Evolutionary conservation across 2,329 filamentous ascomycete genomes (phyloP), one percentile per base, ranked within the genome.

Genomic region (Pseudogymnoascus sp.): DNA sequence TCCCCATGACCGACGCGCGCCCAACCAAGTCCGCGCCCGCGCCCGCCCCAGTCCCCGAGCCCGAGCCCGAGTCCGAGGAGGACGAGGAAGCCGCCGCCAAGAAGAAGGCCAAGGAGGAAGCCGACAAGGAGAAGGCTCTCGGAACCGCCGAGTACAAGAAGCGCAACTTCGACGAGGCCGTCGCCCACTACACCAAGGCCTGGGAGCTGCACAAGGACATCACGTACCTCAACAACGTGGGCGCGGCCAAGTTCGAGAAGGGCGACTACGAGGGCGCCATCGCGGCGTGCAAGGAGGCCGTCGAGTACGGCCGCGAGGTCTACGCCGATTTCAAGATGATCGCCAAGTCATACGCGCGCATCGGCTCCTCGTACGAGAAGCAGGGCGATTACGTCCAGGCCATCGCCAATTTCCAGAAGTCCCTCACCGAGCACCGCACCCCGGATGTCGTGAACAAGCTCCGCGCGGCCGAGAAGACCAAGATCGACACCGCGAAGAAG

Each of bases 91-190:
- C 87, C 0, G 75, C 86, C 63, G 90, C 89, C 65, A 92, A 92
- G 77, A 90, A 90, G 78, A 90, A 94, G 80, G 91, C 91, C 42
- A 96, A 97, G 81, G 90, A 88, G 72, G 91, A 89, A 67, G 94
- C 92, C 50, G 94, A 99, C 70, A 90, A 92, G 75, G 90, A 97
- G 78, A 99, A 99, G 85, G 90, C 88, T 31, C 81, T 95, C 63
- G 94, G 94, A 64, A 99, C 93, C 12, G 91, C 94, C 70, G 88
- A 88, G 75, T 99, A 99, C 83, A 99, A 99, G 87, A 97, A 97
- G 84, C 88, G 91, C 69, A 87, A 97, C 74, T 97, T 99, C 69
- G 94, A 97, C 71, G 86, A 89, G 73, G 94, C 94, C 60, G 97
- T 99, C 71, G 85, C 87, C 73, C 91, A 99, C 79, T 99, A 99